Evolutionary conservation across 768 basidiomycete species (phyloP).

Genomic region (Cantharellus anzutake): DNA sequence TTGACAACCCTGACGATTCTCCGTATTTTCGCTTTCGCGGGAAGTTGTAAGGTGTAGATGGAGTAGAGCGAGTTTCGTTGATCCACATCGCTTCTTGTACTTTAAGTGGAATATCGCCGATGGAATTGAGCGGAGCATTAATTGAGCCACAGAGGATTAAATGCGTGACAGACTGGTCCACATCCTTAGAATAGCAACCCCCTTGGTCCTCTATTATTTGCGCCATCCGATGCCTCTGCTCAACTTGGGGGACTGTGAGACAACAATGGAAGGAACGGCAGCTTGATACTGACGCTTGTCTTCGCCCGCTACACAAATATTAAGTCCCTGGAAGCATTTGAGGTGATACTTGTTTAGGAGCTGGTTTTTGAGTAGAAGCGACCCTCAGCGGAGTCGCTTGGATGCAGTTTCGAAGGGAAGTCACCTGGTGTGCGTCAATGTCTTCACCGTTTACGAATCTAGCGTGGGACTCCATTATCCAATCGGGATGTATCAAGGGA

Average conservation of each 20-base stretch:
- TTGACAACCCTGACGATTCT: background rate
- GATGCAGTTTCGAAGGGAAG: background rate
- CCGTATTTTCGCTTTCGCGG: background rate
- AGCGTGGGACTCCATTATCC: constrained; percentile 54
- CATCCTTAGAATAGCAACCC: constrained; percentile 52
- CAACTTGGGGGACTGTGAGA: constrained; percentile 15
- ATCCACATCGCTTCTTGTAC: too few species aligned
- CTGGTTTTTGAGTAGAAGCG: constrained; percentile 19
- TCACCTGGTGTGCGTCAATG: background rate
- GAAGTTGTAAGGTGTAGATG: too few species aligned
- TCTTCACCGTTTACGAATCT: constrained; percentile 59
- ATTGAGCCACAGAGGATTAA: constrained; percentile 53
- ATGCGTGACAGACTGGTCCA: constrained; percentile 72
- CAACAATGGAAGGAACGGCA: background rate
- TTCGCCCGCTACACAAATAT: constrained; percentile 56
- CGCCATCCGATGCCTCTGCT: constrained; percentile 42
- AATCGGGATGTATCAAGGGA: constrained; percentile 59
- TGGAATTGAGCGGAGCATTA: background rate
- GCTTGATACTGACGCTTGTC: constrained; percentile 20
- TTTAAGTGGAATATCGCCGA: background rate
- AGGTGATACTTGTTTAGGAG: constrained; percentile 41
- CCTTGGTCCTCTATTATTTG: constrained; percentile 36
- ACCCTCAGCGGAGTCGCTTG: background rate
- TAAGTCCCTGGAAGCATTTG: constrained; percentile 50
- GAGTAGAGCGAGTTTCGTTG: too few species aligned